Evolutionary conservation across 768 basidiomycete species (phyloP).

Genomic region (Tephrocybe sp.): DNA sequence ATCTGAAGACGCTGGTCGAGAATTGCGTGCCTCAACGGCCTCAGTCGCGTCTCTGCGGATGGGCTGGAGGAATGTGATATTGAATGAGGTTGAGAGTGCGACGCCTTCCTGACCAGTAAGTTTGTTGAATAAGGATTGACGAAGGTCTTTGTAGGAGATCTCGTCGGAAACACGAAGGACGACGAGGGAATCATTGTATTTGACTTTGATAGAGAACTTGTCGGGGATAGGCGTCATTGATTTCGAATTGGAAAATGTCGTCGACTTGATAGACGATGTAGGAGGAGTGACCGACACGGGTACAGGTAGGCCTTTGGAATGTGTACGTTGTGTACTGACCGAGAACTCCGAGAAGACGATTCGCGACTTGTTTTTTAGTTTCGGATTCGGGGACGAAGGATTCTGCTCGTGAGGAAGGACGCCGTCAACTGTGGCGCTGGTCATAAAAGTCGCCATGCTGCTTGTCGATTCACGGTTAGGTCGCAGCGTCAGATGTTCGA

Average conservation of each 20-base stretch:
- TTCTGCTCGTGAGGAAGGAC: conserved; percentile 40
- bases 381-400: background rate
- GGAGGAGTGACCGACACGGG: background rate
- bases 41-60: conserved; percentile 13
- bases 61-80: conserved; percentile 50
- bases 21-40: conserved; percentile 25
- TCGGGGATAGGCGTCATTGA: conserved; percentile 24
- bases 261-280: conserved; percentile 21
- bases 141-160: conserved; percentile 49
- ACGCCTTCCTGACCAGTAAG: conserved; percentile 61
- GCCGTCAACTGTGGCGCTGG: conserved; percentile 56
- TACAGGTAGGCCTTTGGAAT: conserved; percentile 4
- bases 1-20: conserved; percentile 32
- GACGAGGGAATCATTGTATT: conserved; percentile 58
- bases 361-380: conserved; percentile 20
- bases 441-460: conserved; percentile 57
- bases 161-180: conserved; percentile 53
- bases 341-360: conserved; percentile 10
- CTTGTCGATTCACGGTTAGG: conserved; percentile 42
- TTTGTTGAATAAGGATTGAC: conserved; percentile 59
- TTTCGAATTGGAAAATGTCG: conserved; percentile 26
- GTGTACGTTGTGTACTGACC: conserved; percentile 7
- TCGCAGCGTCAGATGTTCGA: conserved; percentile 30
- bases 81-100: conserved; percentile 52
- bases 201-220: conserved; percentile 60